phyloP scores from a whole-genome alignment of 768 basidiomycete genomes.

The Amanita pallidorosea region DNA sequence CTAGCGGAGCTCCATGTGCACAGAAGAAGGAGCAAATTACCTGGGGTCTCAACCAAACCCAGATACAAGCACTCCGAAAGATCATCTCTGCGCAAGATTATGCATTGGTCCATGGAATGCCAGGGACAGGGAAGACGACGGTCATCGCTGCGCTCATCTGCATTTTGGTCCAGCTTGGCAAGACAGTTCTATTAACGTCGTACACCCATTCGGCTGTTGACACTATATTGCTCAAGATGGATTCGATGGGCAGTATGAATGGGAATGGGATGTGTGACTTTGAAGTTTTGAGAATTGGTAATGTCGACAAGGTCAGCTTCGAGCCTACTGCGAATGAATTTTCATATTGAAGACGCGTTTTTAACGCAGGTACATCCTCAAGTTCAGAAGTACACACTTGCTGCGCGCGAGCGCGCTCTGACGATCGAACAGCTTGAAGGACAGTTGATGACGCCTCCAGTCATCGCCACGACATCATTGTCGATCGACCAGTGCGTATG shows the following conservation, averaged over 20 bases:
- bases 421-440: constrained; percentile 78
- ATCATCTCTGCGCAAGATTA: constrained; percentile 81
- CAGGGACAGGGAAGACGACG: constrained; percentile 96
- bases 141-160: constrained; percentile 85
- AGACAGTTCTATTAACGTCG: constrained; percentile 80
- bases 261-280: constrained; percentile 32
- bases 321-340: neutral
- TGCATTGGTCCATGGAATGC: constrained; percentile 92
- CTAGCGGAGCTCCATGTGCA: constrained; percentile 9
- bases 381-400: constrained; percentile 60
- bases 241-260: constrained; percentile 13
- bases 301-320: constrained; percentile 71
- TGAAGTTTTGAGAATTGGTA: constrained; percentile 76
- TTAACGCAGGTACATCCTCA: constrained; percentile 68
- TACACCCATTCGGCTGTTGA: constrained; percentile 99
- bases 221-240: constrained; percentile 84
- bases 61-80: constrained; percentile 59
- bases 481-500: constrained; percentile 82
- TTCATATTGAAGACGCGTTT: neutral
- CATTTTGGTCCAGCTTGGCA: constrained; percentile 66
- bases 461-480: constrained; percentile 94
- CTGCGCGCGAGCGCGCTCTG: constrained; percentile 38
- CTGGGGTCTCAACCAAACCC: constrained; percentile 53
- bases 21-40: constrained; percentile 15
- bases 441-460: constrained; percentile 77